Evolutionary conservation across 2,329 filamentous ascomycete genomes (phyloP), one percentile per base, ranked within the genome.

Genomic region (Fusarium sp.): DNA sequence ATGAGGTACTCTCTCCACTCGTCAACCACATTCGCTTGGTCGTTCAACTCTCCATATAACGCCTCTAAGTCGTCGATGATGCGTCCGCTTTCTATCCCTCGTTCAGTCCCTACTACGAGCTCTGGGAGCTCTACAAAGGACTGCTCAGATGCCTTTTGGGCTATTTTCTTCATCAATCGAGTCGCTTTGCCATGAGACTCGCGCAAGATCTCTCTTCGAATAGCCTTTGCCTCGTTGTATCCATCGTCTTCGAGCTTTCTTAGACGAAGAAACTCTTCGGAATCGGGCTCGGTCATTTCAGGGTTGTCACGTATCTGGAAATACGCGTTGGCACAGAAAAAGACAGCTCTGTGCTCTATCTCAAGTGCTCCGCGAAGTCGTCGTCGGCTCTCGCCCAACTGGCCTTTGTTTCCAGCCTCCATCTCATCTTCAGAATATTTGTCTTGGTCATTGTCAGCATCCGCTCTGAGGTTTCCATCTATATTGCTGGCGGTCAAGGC

Each of bases 301-400:
- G 86, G 78, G 61, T 94, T 87, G 0, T 88, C 87, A 75, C 94
- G 96, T 66, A 96, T 91, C 75, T 97, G 93, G 75, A 89, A 97
- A 71, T 90, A 90, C 0, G 90, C 91, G 71, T 93, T 97, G 13
- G 90, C 93, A 25, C 90, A 90, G 75, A 96, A 97, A 80, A 97
- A 97, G 1, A 88, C 84, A 29, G 91, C 93, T 69, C 90, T 89
- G 77, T 97, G 95, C 65, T 95, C 86, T 44, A 96, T 79, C 75
- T 97, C 93, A 16, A 97, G 82, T 2, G 92, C 89, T 18, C 84
- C 85, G 9, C 93, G 89, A 20, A 97, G 82, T 44, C 89, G 73
- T 33, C 89, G 87, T 33, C 89, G 87, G 54, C 86, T 84, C 36
- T 88, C 84, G 53, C 85, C 83, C 23, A 92, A 72, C 16, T 85